Percentiles rank a stretch among this genome's conserved stretches.
Conservation (phyloP, 2,329 filamentous ascomycete species). For the Cladosporium austrohemisphaericum region DNA sequence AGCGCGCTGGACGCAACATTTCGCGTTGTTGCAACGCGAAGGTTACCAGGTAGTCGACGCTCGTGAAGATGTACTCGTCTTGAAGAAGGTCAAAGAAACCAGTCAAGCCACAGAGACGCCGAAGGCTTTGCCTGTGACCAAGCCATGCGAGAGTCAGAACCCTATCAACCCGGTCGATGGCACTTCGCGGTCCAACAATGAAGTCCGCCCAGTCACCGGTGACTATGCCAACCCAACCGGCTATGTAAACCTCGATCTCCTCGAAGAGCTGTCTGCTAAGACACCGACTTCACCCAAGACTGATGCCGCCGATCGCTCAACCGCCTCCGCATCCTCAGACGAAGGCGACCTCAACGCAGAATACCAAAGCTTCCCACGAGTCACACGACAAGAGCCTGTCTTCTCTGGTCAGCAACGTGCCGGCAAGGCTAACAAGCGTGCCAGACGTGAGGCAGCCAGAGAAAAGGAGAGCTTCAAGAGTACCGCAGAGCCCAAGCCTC, state of each 20-base stretch:
- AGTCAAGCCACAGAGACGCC: not conserved
- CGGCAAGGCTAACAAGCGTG: conserved; percentile 28
- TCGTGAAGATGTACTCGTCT: conserved; percentile 60
- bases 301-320: not conserved
- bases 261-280: conserved; percentile 20
- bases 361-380: conserved; percentile 41
- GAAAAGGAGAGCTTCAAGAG: conserved; percentile 16
- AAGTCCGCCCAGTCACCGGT: conserved; percentile 45
- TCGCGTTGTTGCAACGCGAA: conserved; percentile 54
- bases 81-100: conserved; percentile 54
- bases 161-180: conserved; percentile 56
- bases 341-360: conserved; percentile 33
- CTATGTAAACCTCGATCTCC: conserved; percentile 58
- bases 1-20: conserved; percentile 62
- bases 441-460: conserved; percentile 3
- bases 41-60: conserved; percentile 67
- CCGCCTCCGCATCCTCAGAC: conserved; percentile 30
- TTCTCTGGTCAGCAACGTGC: conserved; percentile 41
- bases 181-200: conserved; percentile 30
- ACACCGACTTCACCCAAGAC: conserved; percentile 17
- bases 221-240: conserved; percentile 63
- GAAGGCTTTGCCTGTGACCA: conserved; percentile 13
- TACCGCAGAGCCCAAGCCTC: conserved; percentile 29
- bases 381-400: conserved; percentile 46
- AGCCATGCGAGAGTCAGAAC: conserved; percentile 14